Conservation (phyloP, 108 stramenopile genomes). For the Cyclotella distinguenda region DNA sequence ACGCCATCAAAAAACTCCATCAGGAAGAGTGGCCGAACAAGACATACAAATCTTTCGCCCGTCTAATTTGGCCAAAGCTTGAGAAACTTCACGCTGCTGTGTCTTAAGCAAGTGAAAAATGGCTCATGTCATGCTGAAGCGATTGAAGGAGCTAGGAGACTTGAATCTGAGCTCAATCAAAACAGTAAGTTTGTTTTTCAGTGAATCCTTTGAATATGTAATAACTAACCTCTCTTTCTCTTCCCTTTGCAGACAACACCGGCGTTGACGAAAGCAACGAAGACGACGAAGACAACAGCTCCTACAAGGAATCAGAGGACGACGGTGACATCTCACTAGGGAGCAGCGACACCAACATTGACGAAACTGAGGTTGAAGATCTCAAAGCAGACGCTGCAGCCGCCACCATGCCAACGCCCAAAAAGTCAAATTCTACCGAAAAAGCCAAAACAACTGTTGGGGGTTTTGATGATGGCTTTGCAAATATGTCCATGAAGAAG, state of each 20-base stretch:
- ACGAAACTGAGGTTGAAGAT: neutral
- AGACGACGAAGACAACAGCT: no score
- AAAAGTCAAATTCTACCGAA: no score
- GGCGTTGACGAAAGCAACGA: no score
- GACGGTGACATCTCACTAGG: neutral
- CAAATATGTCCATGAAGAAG: no score
- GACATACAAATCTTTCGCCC: neutral
- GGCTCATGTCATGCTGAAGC: neutral
- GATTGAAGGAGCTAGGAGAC: neutral
- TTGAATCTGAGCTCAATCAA: neutral
- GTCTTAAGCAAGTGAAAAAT: neutral
- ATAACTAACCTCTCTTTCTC: neutral
- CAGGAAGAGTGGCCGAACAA: conserved; percentile 62
- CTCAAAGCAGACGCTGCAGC: neutral
- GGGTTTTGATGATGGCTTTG: no score
- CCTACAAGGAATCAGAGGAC: neutral
- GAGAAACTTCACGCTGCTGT: conserved; percentile 2
- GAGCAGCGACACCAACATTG: neutral
- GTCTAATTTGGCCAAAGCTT: neutral
- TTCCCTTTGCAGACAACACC: neutral
- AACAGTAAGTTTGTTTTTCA: neutral
- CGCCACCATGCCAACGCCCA: conserved; percentile 2
- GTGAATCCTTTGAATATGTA: neutral
- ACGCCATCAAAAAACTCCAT: conserved; percentile 73
- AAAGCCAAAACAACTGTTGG: no score